phyloP scores from a whole-genome alignment of 768 basidiomycete genomes.

The Rhizopogon vesiculosus region DNA sequence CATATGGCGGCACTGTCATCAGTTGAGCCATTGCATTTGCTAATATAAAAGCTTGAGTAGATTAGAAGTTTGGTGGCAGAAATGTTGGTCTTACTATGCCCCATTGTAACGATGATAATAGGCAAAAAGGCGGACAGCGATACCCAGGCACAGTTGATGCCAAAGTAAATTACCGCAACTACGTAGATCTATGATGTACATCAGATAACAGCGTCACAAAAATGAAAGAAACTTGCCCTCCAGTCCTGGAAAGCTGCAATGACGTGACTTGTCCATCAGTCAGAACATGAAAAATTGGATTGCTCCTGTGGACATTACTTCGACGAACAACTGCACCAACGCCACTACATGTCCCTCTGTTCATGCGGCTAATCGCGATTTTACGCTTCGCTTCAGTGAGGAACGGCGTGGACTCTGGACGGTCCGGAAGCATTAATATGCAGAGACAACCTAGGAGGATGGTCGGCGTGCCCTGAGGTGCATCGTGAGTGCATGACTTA shows the following conservation, averaged over 20 bases:
- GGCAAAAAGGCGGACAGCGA: conserved; percentile 51
- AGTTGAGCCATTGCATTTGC: conserved; percentile 43
- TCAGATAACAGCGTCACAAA: conserved; percentile 4
- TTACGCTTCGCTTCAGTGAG: conserved; percentile 28
- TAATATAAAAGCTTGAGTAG: neutral
- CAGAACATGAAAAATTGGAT: neutral
- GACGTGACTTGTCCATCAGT: conserved; percentile 32
- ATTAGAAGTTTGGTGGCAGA: neutral
- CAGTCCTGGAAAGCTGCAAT: conserved; percentile 42
- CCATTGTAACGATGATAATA: conserved; percentile 49
- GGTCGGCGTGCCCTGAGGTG: conserved; percentile 52
- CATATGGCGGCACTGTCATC: conserved; percentile 52
- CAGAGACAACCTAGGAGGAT: conserved; percentile 23
- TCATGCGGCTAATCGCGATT: conserved; percentile 29
- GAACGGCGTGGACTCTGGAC: conserved; percentile 30
- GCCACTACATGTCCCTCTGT: conserved; percentile 39
- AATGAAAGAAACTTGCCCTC: conserved; percentile 22
- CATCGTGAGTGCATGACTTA: neutral
- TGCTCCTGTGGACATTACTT: conserved; percentile 20
- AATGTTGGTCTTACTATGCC: conserved; percentile 30
- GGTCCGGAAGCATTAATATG: conserved; percentile 24
- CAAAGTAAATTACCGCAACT: conserved; percentile 47
- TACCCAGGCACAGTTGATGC: conserved; percentile 42
- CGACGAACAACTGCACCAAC: conserved; percentile 35
- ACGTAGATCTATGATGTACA: conserved; percentile 29